phyloP scores from a whole-genome alignment of 495 filamentous ascomycete species.

The Aspergillus bridgeri region DNA sequence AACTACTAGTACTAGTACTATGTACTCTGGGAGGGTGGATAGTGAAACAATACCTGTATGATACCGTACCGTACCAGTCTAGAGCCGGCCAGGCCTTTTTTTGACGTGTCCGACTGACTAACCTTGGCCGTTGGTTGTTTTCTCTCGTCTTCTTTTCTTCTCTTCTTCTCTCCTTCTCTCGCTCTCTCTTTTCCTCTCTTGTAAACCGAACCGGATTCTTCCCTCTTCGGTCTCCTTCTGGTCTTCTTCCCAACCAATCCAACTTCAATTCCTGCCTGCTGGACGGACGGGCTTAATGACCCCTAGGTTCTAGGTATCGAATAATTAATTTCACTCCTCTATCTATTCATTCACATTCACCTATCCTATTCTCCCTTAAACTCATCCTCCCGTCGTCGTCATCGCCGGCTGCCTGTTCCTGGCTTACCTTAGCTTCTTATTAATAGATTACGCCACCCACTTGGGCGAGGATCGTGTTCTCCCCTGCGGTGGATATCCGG shows the following conservation, averaged over 20 bases:
- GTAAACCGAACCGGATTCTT: constrained; percentile 17
- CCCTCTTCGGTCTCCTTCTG: constrained; percentile 24
- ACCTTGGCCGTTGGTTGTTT: too few relatives aligned
- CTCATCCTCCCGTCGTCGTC: too few relatives aligned
- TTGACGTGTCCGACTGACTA: constrained; percentile 8
- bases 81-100: too few relatives aligned
- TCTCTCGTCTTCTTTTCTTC: neutral
- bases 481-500: too few relatives aligned
- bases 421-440: neutral
- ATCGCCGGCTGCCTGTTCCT: neutral
- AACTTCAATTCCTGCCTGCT: neutral
- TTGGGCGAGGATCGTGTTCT: neutral
- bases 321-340: too few relatives aligned
- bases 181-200: neutral
- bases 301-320: too few relatives aligned
- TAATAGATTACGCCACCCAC: neutral
- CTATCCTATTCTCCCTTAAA: too few relatives aligned
- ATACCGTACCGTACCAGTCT: too few relatives aligned
- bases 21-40: too few relatives aligned
- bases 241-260: constrained; percentile 18
- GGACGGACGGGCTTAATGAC: neutral
- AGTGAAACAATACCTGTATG: too few relatives aligned
- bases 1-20: too few relatives aligned
- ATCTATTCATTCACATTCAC: too few relatives aligned
- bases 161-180: constrained; percentile 2